Evolutionary conservation across 257 asterid species (phyloP).

Genomic region (Jasminum sambac): DNA sequence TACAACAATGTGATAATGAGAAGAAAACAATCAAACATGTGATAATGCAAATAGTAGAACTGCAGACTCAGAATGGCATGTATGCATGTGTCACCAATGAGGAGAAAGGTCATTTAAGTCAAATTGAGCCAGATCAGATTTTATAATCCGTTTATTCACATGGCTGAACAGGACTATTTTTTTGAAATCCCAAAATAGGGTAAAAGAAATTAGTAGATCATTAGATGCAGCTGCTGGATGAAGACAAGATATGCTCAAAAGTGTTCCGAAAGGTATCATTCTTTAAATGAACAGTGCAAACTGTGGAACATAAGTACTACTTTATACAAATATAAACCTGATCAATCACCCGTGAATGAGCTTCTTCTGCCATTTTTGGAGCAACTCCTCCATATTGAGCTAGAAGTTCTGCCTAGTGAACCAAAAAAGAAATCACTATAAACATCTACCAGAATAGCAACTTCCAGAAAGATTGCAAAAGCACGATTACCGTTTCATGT

Average conservation of each 20-base stretch:
- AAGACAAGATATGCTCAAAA: background rate
- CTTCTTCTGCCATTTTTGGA: constrained; percentile 99
- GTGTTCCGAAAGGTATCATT: background rate
- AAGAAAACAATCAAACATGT: too few relatives aligned
- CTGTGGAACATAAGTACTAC: background rate
- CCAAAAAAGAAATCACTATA: constrained; percentile 25
- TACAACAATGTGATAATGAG: background rate
- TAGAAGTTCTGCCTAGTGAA: constrained; percentile 83
- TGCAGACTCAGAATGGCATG: background rate
- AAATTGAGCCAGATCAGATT: background rate
- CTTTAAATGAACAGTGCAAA: background rate
- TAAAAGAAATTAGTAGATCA: background rate
- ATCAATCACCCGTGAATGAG: constrained; percentile 83
- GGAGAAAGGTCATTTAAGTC: background rate
- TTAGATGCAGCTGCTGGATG: background rate
- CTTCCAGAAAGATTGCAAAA: background rate
- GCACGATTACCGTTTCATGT: constrained; percentile 5
- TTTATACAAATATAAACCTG: constrained; percentile 43
- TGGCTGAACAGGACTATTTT: background rate
- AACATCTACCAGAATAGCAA: background rate
- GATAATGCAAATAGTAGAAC: background rate
- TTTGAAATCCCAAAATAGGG: too few relatives aligned
- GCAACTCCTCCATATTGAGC: constrained; percentile 93
- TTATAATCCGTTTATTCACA: background rate
- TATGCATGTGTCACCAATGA: background rate